Evolutionary conservation across 1,139 yeast genomes (phyloP).

Genomic region (Pichia cactophila): DNA sequence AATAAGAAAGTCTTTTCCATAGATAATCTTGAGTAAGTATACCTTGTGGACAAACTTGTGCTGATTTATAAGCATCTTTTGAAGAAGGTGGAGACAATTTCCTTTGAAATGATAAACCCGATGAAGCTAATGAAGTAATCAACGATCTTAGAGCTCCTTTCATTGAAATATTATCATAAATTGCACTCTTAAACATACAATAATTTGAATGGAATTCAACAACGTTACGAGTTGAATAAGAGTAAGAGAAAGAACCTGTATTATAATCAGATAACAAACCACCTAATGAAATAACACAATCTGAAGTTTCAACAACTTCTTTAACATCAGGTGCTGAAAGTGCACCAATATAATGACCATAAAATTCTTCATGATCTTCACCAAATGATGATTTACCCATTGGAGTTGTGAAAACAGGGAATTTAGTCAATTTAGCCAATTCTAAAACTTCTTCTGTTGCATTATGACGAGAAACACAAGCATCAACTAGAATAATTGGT

Average conservation of each 20-base stretch:
- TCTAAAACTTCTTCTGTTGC: constrained; percentile 54
- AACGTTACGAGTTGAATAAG: constrained; percentile 70
- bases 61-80: constrained; percentile 19
- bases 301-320: constrained; percentile 69
- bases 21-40: constrained; percentile 66
- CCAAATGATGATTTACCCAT: constrained; percentile 83
- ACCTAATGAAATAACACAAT: constrained; percentile 71
- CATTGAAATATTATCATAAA: constrained; percentile 75
- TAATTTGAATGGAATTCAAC: constrained; percentile 88
- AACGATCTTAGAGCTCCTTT: constrained; percentile 49
- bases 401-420: constrained; percentile 82
- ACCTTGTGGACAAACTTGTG: constrained; percentile 18
- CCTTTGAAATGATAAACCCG: constrained; percentile 3
- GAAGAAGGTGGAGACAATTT: constrained; percentile 18
- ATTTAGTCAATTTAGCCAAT: constrained; percentile 63
- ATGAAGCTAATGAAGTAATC: constrained; percentile 7
- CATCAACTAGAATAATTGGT: constrained; percentile 77
- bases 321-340: constrained; percentile 70
- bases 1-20: constrained; percentile 69
- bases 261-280: constrained; percentile 81
- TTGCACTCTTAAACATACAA: constrained; percentile 68
- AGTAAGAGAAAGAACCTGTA: constrained; percentile 83
- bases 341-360: constrained; percentile 83
- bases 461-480: constrained; percentile 77
- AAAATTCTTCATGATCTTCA: constrained; percentile 68